Evolutionary conservation across 495 filamentous ascomycete species (phyloP).

Genomic region (Glutinoglossum americanum): DNA sequence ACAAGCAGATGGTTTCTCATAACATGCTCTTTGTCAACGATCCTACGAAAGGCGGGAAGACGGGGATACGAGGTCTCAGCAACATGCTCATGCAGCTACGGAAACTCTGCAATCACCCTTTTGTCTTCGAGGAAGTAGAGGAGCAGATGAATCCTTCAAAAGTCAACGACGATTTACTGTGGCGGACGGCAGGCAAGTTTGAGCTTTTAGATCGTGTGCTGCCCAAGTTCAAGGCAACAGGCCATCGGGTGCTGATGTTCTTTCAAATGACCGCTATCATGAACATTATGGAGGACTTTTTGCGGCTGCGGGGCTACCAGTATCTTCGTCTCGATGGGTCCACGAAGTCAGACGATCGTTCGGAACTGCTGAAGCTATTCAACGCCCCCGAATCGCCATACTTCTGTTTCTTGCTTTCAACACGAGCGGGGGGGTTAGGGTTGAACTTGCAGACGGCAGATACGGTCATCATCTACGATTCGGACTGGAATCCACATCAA

Average conservation of each 20-base stretch:
- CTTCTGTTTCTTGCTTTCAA: conserved; percentile 97
- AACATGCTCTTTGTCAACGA: conserved; percentile 88
- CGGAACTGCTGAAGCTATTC: conserved; percentile 69
- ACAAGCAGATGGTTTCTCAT: conserved; percentile 88
- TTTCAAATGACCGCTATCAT: conserved; percentile 99
- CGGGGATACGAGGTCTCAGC: conserved; percentile 81
- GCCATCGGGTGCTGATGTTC: conserved; percentile 95
- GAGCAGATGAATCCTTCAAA: conserved; percentile 88
- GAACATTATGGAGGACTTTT: conserved; percentile 99
- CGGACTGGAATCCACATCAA: conserved; percentile 98
- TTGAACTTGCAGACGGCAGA: conserved; percentile 93
- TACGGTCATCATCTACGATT: conserved; percentile 98
- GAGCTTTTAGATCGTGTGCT: conserved; percentile 82
- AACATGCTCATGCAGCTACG: conserved; percentile 99
- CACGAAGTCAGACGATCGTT: conserved; percentile 93
- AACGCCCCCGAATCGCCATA: conserved; percentile 78
- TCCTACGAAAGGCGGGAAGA: conserved; percentile 75
- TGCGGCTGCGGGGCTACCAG: conserved; percentile 56
- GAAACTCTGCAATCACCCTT: conserved; percentile 97
- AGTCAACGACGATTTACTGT: conserved; percentile 74
- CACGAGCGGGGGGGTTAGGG: conserved; percentile 91
- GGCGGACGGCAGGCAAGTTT: conserved; percentile 94
- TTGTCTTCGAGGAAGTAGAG: conserved; percentile 93
- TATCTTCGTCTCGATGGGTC: conserved; percentile 90
- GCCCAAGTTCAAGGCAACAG: conserved; percentile 74